Percentiles rank a stretch among this genome's conserved stretches.
These are phyloP conservation scores for Talaromyces amestolkiae DNA, from an alignment of 2,329 filamentous ascomycete species.

Conservation along the genomic window DNA sequence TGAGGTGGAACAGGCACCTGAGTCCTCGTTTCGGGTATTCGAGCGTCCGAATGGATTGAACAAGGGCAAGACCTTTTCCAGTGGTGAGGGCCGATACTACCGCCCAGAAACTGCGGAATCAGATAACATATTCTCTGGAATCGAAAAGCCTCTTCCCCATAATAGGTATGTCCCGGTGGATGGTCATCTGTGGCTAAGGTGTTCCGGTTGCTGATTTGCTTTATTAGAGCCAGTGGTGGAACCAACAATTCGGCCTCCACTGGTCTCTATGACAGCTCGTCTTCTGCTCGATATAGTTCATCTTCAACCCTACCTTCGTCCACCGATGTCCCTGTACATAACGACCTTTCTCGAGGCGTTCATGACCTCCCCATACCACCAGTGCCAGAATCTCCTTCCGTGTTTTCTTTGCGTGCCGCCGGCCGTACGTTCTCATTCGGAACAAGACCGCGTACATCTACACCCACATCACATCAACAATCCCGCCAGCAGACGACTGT, in stretches of 20 bases:
- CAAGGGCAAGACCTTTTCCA: conserved; percentile 43
- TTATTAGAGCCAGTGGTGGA: conserved; percentile 48
- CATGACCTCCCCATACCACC: conserved; percentile 45
- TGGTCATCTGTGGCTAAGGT: conserved; percentile 16
- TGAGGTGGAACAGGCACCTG: conserved; percentile 40
- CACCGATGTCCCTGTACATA: conserved; percentile 46
- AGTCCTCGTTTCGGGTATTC: conserved; percentile 55
- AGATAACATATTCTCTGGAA: conserved; percentile 41
- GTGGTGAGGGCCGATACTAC: conserved; percentile 36
- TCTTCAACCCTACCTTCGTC: conserved; percentile 57
- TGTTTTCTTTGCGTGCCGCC: conserved; percentile 45
- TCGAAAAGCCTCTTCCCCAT: conserved; percentile 34
- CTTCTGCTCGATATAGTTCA: conserved; percentile 54
- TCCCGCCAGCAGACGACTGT: conserved; percentile 22
- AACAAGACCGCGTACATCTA: conserved; percentile 31
- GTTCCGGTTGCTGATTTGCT: conserved; percentile 22
- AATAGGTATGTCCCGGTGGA: conserved; percentile 30
- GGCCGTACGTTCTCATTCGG: conserved; percentile 56
- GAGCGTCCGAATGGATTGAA: conserved; percentile 46
- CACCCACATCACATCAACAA: conserved; percentile 26
- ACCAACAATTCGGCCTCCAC: conserved; percentile 49
- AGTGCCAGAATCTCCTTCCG: conserved; percentile 36
- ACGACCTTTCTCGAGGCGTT: conserved; percentile 37
- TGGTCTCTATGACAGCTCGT: conserved; percentile 45
- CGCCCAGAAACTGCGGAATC: conserved; percentile 35